These are phyloP conservation scores for Skeletonema menzelii DNA, from an alignment of 108 stramenopile species.

Conservation along the genomic window DNA sequence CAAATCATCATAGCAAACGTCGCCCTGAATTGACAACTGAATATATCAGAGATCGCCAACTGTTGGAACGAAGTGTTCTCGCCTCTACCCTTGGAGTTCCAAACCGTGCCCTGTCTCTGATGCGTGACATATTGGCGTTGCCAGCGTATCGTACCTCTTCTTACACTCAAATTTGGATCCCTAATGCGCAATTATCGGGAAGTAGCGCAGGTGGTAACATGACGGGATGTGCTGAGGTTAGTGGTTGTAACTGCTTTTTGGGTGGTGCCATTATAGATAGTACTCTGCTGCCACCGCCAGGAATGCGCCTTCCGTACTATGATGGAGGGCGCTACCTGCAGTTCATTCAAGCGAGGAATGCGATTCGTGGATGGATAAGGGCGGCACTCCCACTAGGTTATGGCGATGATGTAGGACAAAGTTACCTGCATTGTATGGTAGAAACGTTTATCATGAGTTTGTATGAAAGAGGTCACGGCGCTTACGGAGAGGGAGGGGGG, in stretches of 20 bases:
- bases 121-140: slow-evolving; percentile 81
- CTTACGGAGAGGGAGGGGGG: slow-evolving; percentile 80
- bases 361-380: slow-evolving; percentile 79
- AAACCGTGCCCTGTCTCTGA: slow-evolving; percentile 80
- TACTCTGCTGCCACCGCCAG: slow-evolving; percentile 68
- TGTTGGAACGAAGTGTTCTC: slow-evolving; percentile 56
- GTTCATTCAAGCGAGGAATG: slow-evolving; percentile 81
- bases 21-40: slow-evolving; percentile 20
- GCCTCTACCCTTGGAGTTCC: slow-evolving; percentile 75
- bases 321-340: slow-evolving; percentile 72
- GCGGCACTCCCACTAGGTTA: slow-evolving; percentile 74
- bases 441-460: slow-evolving; percentile 82
- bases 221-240: slow-evolving; percentile 74
- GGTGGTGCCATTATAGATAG: slow-evolving; percentile 87
- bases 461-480: slow-evolving; percentile 86
- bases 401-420: slow-evolving; percentile 81
- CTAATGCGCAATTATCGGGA: slow-evolving; percentile 82
- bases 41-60: slow-evolving; percentile 23
- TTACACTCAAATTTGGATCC: slow-evolving; percentile 90
- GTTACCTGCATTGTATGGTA: slow-evolving; percentile 71
- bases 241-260: slow-evolving; percentile 73
- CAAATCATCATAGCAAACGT: background rate
- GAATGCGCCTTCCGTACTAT: slow-evolving; percentile 75
- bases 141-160: slow-evolving; percentile 78
- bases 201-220: slow-evolving; percentile 63